Base-by-base conservation (phyloP, 2,329 filamentous ascomycete genomes). In the Scedosporium apiospermum region DNA sequence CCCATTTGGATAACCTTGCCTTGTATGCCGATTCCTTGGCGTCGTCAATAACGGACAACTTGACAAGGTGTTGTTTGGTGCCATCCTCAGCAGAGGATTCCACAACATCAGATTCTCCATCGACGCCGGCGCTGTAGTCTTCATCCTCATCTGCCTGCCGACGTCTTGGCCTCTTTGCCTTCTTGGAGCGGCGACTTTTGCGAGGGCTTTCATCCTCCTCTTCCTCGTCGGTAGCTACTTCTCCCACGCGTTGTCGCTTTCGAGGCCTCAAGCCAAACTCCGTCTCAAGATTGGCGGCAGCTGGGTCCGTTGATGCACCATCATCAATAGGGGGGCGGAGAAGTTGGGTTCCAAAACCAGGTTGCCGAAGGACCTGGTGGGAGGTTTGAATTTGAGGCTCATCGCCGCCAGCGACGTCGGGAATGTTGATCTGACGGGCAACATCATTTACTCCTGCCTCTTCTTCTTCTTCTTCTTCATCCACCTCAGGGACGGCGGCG, bases 11-110 rank as follows among this genome's bases (percentile, higher is more conserved):
- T 3, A 99, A 73, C 51, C 95, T 85, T 55, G 78, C 78, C 69
- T 91, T 88, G 71, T 96, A 99, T 21, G 92, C 80, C 0, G 80
- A 77, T 72, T 97, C 93, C 64, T 96, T 89, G 0, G 95, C 96
- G 72, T 99, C 95, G 69, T 99, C 95, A 21, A 97, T 80, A 62
- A 80, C 75, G 66, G 77, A 81, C 21, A 86, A 69, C 66, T 85
- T 79, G 10, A 84, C 21, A 27, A 55, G 51, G 12, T 69, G 60
- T 76, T 63, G 12, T 60, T 60, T 26, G 27, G 4, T 6, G 58
- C 57, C 16, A 53, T 62, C 57, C 61, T 63, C 64, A 42, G 42
- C 62, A 57, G 26, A 63, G 55, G 46, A 44, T 49, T 58, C 61
- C 14, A 34, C 21, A 27, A n/a, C 30, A 10, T 46, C 53, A 6